These are phyloP conservation scores for Colletotrichum lupini DNA, from an alignment of 2,329 filamentous ascomycete genomes.

Conservation along the genomic window DNA sequence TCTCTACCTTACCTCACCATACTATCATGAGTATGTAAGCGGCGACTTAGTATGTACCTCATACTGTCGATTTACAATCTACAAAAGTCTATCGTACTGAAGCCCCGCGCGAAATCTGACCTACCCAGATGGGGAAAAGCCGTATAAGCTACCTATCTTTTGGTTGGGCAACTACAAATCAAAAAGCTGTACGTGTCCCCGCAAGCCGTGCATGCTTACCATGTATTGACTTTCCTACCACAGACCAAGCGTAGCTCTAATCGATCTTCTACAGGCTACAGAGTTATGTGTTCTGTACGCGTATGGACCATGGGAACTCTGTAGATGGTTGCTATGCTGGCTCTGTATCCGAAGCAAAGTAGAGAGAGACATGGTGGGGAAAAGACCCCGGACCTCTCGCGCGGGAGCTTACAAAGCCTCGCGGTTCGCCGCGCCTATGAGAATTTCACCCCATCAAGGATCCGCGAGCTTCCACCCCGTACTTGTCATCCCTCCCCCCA, in stretches of 20 bases:
- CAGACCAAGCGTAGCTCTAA: neutral
- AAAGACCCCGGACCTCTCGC: neutral
- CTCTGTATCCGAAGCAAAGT: neutral
- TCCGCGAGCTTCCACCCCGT: constrained; percentile 11
- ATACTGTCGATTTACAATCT: neutral
- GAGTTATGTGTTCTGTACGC: no score
- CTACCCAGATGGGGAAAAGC: no score
- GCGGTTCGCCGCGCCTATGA: neutral
- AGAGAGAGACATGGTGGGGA: neutral
- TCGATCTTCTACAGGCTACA: no score
- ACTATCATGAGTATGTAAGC: neutral
- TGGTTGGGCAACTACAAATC: neutral
- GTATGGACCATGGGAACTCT: no score
- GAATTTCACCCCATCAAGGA: neutral
- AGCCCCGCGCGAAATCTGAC: no score
- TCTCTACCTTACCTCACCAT: neutral
- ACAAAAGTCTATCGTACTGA: neutral
- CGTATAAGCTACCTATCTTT: no score
- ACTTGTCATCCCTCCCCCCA: neutral
- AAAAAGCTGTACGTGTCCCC: neutral
- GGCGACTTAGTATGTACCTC: neutral
- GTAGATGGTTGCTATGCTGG: no score
- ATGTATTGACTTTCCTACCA: neutral
- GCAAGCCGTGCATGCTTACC: neutral
- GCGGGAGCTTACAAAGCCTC: constrained; percentile 20